phyloP scores from a whole-genome alignment of 805 yeast species.

The Candida alai region DNA sequence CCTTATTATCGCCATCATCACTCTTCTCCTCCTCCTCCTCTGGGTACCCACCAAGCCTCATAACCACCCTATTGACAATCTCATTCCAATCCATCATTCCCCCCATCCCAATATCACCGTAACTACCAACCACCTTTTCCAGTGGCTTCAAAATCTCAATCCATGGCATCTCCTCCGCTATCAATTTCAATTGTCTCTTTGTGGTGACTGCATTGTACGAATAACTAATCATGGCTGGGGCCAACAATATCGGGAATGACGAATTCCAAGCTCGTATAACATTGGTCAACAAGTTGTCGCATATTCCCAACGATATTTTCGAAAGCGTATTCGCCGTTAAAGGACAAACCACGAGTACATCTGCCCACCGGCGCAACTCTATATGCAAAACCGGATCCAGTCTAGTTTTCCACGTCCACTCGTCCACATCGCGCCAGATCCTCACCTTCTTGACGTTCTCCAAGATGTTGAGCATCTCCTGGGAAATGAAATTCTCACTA shows the following conservation, averaged over 20 bases:
- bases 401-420: constrained; percentile 76
- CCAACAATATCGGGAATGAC: constrained; percentile 78
- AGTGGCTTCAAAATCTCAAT: constrained; percentile 90
- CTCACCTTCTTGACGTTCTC: constrained; percentile 42
- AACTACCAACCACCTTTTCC: constrained; percentile 86
- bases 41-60: constrained; percentile 56
- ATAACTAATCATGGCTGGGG: constrained; percentile 94
- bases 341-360: constrained; percentile 89
- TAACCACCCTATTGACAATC: constrained; percentile 78
- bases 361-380: constrained; percentile 96
- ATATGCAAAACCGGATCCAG: constrained; percentile 93
- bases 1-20: constrained; percentile 40
- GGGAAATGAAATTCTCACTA: constrained; percentile 48
- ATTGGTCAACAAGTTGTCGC: constrained; percentile 87
- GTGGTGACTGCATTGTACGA: constrained; percentile 89
- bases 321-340: constrained; percentile 89
- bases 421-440: constrained; percentile 57
- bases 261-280: constrained; percentile 96
- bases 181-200: constrained; percentile 69
- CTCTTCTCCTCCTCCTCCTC: constrained; percentile 50
- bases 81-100: constrained; percentile 99
- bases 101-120: constrained; percentile 99
- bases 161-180: constrained; percentile 92
- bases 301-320: constrained; percentile 84
- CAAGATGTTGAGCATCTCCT: constrained; percentile 38